phyloP scores from a whole-genome alignment of 73 alveolate species.

The Effrenium voratum region DNA sequence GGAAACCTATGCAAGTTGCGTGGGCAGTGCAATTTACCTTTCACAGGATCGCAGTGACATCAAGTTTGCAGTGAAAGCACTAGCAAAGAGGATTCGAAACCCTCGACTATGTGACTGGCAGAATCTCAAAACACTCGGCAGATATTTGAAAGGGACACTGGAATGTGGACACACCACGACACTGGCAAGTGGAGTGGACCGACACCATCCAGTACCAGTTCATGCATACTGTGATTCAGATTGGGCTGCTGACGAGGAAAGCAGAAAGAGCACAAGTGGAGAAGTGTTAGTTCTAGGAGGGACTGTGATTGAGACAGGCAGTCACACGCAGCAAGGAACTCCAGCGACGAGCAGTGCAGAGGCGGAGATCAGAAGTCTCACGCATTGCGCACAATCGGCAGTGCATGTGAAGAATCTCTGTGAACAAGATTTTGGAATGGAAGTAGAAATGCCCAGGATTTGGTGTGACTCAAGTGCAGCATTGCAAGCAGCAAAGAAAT shows the following conservation, averaged over 20 bases:
- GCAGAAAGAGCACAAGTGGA: neutral
- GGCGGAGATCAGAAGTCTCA: neutral
- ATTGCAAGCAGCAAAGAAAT: neutral
- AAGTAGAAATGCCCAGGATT: neutral
- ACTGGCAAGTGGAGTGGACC: neutral
- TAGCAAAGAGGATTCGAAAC: neutral
- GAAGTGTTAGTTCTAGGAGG: neutral
- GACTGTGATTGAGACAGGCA: neutral
- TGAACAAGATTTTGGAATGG: neutral
- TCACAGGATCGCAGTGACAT: neutral
- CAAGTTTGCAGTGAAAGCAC: slow-evolving; percentile 5
- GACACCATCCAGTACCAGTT: neutral
- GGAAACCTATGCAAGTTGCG: slow-evolving; percentile 26
- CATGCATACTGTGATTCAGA: slow-evolving; percentile 6
- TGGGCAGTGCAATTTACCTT: slow-evolving; percentile 15
- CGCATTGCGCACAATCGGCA: neutral
- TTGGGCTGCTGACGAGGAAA: slow-evolving; percentile 15
- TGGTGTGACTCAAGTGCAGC: slow-evolving; percentile 19
- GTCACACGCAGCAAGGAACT: neutral
- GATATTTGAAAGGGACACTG: slow-evolving; percentile 3
- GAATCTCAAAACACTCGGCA: neutral
- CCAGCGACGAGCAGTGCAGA: slow-evolving; percentile 35
- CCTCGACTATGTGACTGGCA: slow-evolving; percentile 7
- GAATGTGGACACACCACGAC: slow-evolving; percentile 2
- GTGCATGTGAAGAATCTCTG: neutral